A percentile compares a stretch with the other conserved stretches of the same genome.
These are phyloP conservation scores for Tylopilus subfusipes DNA, from an alignment of 768 basidiomycete genomes.

Conservation along the genomic window DNA sequence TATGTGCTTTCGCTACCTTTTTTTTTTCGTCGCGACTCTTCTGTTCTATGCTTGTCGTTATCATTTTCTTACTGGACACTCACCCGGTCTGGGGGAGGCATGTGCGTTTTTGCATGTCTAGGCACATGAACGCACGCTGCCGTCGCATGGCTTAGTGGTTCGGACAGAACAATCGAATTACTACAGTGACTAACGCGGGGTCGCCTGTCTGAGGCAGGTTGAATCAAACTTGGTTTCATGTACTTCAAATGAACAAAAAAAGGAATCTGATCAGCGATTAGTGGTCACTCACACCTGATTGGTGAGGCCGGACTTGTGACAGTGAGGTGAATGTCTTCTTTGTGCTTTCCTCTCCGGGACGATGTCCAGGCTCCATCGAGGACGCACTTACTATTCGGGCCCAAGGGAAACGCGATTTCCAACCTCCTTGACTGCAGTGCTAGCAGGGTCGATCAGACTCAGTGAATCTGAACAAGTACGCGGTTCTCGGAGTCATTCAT, in stretches of 20 bases:
- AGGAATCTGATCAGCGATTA: slow-evolving; percentile 8
- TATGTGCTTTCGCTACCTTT: not conserved
- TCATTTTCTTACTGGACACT: not conserved
- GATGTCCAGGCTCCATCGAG: slow-evolving; percentile 18
- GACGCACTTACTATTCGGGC: slow-evolving; percentile 15
- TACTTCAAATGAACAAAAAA: not conserved
- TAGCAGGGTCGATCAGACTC: slow-evolving; percentile 5
- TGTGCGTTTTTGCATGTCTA: not conserved
- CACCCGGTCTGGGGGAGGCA: not conserved
- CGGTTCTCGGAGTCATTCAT: slow-evolving; percentile 19
- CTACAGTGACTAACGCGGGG: slow-evolving; percentile 13
- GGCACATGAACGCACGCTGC: slow-evolving; percentile 22
- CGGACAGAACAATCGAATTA: slow-evolving; percentile 6
- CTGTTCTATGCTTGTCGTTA: not conserved
- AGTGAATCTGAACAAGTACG: slow-evolving; percentile 5
- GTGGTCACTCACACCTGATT: slow-evolving; percentile 16
- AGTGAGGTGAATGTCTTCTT: slow-evolving; percentile 6
- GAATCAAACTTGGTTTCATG: slow-evolving; percentile 6
- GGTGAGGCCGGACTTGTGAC: slow-evolving; percentile 17
- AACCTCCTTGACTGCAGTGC: slow-evolving; percentile 1
- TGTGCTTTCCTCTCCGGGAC: slow-evolving; percentile 11
- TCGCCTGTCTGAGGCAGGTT: slow-evolving; percentile 9
- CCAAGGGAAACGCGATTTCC: slow-evolving; percentile 14
- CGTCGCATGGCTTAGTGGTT: slow-evolving; percentile 15
- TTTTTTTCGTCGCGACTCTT: not conserved